Conservation (phyloP, 2,329 filamentous ascomycete species). For the Didymella pomorum region DNA sequence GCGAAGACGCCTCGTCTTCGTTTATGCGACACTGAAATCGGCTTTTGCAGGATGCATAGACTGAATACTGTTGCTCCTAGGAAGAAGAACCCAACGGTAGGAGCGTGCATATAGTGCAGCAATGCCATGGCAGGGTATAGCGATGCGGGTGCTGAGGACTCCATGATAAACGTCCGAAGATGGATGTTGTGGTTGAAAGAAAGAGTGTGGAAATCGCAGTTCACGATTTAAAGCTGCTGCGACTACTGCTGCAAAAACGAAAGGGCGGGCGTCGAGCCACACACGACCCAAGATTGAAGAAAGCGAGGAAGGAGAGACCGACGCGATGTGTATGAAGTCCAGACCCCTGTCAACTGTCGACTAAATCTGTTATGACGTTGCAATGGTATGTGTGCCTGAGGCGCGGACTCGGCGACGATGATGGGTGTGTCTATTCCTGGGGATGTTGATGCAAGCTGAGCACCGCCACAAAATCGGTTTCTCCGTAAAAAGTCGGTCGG, state of each 20-base stretch:
- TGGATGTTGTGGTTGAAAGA: neutral
- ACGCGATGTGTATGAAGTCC: neutral
- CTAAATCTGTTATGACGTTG: neutral
- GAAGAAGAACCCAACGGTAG: conserved; percentile 43
- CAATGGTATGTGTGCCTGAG: neutral
- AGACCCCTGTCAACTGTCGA: neutral
- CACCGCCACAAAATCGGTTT: conserved; percentile 12
- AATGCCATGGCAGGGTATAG: conserved; percentile 38
- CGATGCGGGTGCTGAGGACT: conserved; percentile 15
- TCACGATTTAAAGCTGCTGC: neutral
- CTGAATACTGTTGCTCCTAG: conserved; percentile 39
- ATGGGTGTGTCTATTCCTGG: conserved; percentile 4
- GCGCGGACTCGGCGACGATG: conserved; percentile 3
- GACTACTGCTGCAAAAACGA: neutral
- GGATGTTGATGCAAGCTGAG: conserved; percentile 1
- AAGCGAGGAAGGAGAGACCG: conserved; percentile 2
- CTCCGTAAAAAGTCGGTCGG: conserved; percentile 6
- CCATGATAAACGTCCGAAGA: conserved; percentile 19
- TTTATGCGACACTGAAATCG: conserved; percentile 34
- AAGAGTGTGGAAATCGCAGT: neutral
- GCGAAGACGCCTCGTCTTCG: conserved; percentile 32
- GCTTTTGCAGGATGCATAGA: conserved; percentile 43
- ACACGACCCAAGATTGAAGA: neutral
- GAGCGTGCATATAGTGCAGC: conserved; percentile 47
- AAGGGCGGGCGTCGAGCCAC: conserved; percentile 6